A percentile compares a stretch with the other conserved stretches of the same genome.
These are phyloP conservation scores for Cyclocybe aegerita DNA, from an alignment of 768 basidiomycete species.

Conservation along the genomic window DNA sequence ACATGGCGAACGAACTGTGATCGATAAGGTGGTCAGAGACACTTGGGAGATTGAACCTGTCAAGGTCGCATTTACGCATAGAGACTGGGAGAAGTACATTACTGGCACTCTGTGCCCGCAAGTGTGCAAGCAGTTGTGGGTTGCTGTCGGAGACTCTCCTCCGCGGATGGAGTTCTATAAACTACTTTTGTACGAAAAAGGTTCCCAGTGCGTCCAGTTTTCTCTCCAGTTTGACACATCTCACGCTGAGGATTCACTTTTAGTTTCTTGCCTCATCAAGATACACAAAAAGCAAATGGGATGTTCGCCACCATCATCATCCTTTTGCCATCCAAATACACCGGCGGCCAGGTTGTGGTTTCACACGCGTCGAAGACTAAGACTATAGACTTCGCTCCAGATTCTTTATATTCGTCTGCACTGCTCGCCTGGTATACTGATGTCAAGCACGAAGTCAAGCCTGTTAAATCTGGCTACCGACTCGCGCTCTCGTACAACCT, in stretches of 20 bases:
- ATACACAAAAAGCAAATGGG: conserved; percentile 44
- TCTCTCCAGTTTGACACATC: background rate
- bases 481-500: conserved; percentile 53
- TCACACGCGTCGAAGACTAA: conserved; percentile 33
- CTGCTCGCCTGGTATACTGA: conserved; percentile 55
- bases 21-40: conserved; percentile 44
- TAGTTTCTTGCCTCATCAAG: conserved; percentile 46
- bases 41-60: conserved; percentile 51
- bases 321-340: conserved; percentile 44
- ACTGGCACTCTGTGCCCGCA: conserved; percentile 21
- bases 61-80: conserved; percentile 38
- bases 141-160: conserved; percentile 20
- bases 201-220: conserved; percentile 42
- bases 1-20: conserved; percentile 38
- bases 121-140: conserved; percentile 37
- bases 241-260: background rate
- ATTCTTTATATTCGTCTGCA: conserved; percentile 31
- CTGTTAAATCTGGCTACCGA: conserved; percentile 46
- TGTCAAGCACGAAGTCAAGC: conserved; percentile 49
- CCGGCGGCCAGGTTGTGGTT: conserved; percentile 45
- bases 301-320: conserved; percentile 55
- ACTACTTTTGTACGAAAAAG: conserved; percentile 45
- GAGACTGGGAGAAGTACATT: conserved; percentile 38
- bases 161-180: conserved; percentile 45
- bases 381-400: conserved; percentile 33